Conservation (phyloP, 1,139 yeast species). For the Chernovozyma aurita region DNA sequence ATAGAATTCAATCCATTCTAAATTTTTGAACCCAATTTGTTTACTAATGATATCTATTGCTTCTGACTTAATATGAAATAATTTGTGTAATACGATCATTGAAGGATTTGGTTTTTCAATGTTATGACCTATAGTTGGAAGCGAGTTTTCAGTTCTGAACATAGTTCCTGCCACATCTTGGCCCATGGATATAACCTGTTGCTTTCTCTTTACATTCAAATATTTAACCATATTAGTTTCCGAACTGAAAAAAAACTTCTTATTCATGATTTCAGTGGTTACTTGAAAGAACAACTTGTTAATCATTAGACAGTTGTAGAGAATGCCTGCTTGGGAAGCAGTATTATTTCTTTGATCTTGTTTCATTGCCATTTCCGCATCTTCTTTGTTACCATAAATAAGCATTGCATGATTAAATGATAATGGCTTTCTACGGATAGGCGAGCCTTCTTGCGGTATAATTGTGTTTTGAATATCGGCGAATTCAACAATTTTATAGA, state of each 20-base stretch:
- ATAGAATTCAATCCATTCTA: constrained; percentile 73
- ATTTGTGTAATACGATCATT: constrained; percentile 32
- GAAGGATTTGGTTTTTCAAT: constrained; percentile 21
- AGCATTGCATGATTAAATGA: constrained; percentile 53
- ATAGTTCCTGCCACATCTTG: too few relatives aligned
- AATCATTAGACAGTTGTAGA: constrained; percentile 63
- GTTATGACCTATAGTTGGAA: not conserved
- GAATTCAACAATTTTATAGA: constrained; percentile 53
- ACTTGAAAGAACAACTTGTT: constrained; percentile 61
- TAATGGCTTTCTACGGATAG: constrained; percentile 62
- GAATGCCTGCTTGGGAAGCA: constrained; percentile 14
- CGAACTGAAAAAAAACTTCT: constrained; percentile 51
- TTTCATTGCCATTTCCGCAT: constrained; percentile 50
- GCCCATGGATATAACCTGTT: not conserved
- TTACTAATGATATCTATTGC: constrained; percentile 19
- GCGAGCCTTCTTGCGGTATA: constrained; percentile 57
- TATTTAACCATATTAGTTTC: constrained; percentile 46
- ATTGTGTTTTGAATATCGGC: constrained; percentile 48
- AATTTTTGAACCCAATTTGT: constrained; percentile 38
- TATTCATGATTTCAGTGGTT: constrained; percentile 51
- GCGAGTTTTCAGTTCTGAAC: not conserved
- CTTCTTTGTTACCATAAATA: constrained; percentile 45
- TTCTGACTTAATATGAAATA: constrained; percentile 28
- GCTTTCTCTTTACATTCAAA: constrained; percentile 11
- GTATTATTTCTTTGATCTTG: constrained; percentile 18